Base-by-base conservation (phyloP, 164 flowering plant genomes). In the Chimonanthus praecox region DNA sequence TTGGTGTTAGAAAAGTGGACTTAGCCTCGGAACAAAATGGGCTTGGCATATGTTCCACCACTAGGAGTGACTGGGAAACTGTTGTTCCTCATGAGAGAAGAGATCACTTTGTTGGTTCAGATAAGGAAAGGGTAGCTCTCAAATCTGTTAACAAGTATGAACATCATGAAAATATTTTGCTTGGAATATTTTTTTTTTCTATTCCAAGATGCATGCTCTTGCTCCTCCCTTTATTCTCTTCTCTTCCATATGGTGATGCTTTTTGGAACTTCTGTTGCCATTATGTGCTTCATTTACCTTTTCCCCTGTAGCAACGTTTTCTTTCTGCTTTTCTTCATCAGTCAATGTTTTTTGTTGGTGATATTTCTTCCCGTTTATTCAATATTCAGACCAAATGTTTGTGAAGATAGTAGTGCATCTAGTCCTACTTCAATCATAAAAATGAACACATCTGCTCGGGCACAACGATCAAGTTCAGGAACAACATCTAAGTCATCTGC, bases 141-240 rank as follows among this genome's bases (percentile, higher is more conserved):
- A 89, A 87, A 81, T 80, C 86, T 70, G 75, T 83, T 71, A 89
- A 88, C 76, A 92, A 85, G 98, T 94, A 89, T 66, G 91, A 15
- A 54, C 60, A 11, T 54, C 60, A 54, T n/a, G 16, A 54, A 10
- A n/a, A 54, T 54, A 54, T 9, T 10, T 54, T 8, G 4, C 16
- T 54, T 4, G 60, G 4, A 54, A 54, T 54, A 10, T 11, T 54
- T 54, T 54, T 54, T 49, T 20, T 21, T 69, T 69, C 21, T 49
- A 43, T 4, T 49, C 49, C 58, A 68, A n/a, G 10, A 67, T 67
- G 5, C 45, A 15, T 13, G 8, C 64, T 62, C 64, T 16, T 62
- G 33, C 33, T 33, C 33, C 13, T 51, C 2, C 13, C 7, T 13
- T 2, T 7, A 51, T 7, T 13, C 10, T 51, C 13, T 51, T 7